Evolutionary conservation across 805 yeast species (phyloP).

Genomic region (Ogataea glucozyma): DNA sequence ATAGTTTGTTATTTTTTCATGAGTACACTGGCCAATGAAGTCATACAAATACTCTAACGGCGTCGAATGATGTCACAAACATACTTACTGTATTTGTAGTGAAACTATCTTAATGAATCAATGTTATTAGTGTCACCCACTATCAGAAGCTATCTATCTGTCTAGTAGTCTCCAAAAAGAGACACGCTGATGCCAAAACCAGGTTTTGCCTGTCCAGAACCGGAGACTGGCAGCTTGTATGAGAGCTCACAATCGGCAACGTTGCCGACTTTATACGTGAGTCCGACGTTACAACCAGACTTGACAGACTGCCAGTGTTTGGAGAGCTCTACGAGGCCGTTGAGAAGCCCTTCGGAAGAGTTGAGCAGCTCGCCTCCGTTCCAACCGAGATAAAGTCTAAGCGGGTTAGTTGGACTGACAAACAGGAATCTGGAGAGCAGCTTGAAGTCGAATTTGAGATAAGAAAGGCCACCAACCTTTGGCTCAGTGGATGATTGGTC

Average conservation of each 20-base stretch:
- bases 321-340: conserved; percentile 18
- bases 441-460: conserved; percentile 22
- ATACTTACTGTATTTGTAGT: too few species aligned
- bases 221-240: conserved; percentile 59
- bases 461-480: conserved; percentile 31
- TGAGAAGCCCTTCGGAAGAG: conserved; percentile 18
- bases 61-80: too few species aligned
- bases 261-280: conserved; percentile 60
- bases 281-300: conserved; percentile 49
- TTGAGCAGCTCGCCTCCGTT: conserved; percentile 62
- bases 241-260: conserved; percentile 66
- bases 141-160: neutral
- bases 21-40: too few species aligned
- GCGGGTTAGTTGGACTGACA: conserved; percentile 45
- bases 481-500: conserved; percentile 8
- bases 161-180: conserved; percentile 27
- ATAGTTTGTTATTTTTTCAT: too few species aligned
- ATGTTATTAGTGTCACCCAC: neutral
- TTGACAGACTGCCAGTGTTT: conserved; percentile 14
- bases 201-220: conserved; percentile 48
- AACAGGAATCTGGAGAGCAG: conserved; percentile 63
- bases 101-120: too few species aligned
- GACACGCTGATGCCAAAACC: conserved; percentile 47
- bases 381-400: conserved; percentile 62
- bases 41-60: too few species aligned